Evolutionary conservation across 441 rosid genomes (phyloP).

Genomic region (Melastoma candidum): DNA sequence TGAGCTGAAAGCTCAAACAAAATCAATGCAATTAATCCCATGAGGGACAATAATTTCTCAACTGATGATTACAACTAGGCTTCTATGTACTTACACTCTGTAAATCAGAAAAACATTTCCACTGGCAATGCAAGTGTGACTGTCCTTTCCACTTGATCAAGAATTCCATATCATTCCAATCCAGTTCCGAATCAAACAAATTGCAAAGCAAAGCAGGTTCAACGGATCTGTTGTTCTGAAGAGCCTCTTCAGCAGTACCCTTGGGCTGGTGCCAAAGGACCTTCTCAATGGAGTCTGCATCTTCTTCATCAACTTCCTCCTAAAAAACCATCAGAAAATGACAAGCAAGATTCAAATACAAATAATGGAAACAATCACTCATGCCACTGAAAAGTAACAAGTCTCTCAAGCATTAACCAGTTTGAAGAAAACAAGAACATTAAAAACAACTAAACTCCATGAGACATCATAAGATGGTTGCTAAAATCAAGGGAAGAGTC

Average conservation of each 20-base stretch:
- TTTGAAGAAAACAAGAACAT: not conserved
- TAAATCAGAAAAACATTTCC: slow-evolving; percentile 79
- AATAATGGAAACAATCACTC: not conserved
- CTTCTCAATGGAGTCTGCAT: slow-evolving; percentile 86
- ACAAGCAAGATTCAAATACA: not conserved
- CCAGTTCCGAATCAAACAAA: slow-evolving; percentile 69
- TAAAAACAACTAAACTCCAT: slow-evolving; percentile 2
- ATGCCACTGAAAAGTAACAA: not conserved
- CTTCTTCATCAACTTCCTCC: slow-evolving; percentile 98
- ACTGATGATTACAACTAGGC: too few species aligned
- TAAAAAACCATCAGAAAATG: slow-evolving; percentile 13
- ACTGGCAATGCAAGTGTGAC: slow-evolving; percentile 97
- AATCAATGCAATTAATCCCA: slow-evolving; percentile 1
- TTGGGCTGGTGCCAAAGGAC: slow-evolving; percentile 98
- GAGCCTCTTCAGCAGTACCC: slow-evolving; percentile 74
- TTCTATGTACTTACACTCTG: slow-evolving; percentile 53
- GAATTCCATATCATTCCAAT: slow-evolving; percentile 91
- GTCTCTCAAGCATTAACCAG: too few species aligned
- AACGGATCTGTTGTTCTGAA: slow-evolving; percentile 41
- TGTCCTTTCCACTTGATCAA: slow-evolving; percentile 99
- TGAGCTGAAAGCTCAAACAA: slow-evolving; percentile 49
- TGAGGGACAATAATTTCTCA: too few species aligned
- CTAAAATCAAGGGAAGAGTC: too few species aligned
- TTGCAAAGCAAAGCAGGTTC: slow-evolving; percentile 71
- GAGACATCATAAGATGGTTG: too few species aligned